phyloP scores from a whole-genome alignment of 2,329 filamentous ascomycete genomes.

The Trichoderma atroviride region DNA sequence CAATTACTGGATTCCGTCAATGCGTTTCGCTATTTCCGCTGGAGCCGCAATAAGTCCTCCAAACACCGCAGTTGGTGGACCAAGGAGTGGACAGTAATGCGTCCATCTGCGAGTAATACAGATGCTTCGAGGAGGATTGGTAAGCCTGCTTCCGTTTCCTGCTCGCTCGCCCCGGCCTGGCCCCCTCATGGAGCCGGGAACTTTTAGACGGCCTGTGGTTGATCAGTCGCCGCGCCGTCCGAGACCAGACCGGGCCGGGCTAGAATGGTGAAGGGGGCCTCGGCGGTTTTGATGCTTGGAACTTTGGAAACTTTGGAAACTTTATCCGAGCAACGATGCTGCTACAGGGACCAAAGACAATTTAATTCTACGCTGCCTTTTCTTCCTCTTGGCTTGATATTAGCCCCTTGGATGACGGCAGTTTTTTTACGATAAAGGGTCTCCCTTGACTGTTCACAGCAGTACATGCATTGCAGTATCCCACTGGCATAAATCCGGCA shows the following conservation, averaged over 20 bases:
- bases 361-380: not conserved
- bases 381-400: not conserved
- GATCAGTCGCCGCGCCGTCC: slow-evolving; percentile 23
- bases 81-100: not conserved
- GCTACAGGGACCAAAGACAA: not conserved
- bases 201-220: slow-evolving; percentile 26
- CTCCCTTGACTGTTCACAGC: not conserved
- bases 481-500: not conserved
- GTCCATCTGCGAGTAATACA: slow-evolving; percentile 14
- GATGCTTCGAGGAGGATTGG: slow-evolving; percentile 12
- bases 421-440: not conserved
- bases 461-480: not conserved
- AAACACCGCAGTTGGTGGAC: slow-evolving; percentile 17
- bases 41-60: slow-evolving; percentile 3
- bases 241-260: slow-evolving; percentile 19
- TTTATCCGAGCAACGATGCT: slow-evolving; percentile 6
- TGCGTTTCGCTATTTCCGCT: slow-evolving; percentile 19
- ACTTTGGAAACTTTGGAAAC: slow-evolving; percentile 6
- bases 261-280: not conserved
- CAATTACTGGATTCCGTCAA: not conserved
- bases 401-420: not conserved
- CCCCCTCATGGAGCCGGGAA: slow-evolving; percentile 18
- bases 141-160: slow-evolving; percentile 22
- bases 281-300: not conserved
- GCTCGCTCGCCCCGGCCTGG: slow-evolving; percentile 11